Evolutionary conservation across 306 rosid genomes (phyloP).

Genomic region (Canavalia ensiformis): DNA sequence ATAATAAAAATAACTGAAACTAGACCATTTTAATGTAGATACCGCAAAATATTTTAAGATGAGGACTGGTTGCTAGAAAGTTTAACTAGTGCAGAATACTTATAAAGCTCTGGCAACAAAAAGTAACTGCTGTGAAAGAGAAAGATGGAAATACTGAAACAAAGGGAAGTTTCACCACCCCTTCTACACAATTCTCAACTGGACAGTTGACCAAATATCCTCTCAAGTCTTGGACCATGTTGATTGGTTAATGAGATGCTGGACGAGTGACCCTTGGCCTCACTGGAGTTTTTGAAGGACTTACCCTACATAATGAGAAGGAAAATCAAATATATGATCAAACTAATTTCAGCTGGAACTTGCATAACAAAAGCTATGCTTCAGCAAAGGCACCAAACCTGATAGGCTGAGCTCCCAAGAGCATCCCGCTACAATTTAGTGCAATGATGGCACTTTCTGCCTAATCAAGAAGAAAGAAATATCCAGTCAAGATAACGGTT

Average conservation of each 20-base stretch:
- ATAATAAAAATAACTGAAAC: conserved; percentile 43
- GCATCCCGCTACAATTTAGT: conserved; percentile 92
- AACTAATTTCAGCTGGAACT: conserved; percentile 9
- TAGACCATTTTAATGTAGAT: conserved; percentile 30
- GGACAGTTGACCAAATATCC: conserved; percentile 54
- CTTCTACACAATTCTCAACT: conserved; percentile 56
- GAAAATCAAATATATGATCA: conserved; percentile 26
- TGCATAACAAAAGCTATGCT: conserved; percentile 15
- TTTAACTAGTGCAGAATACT: conserved; percentile 64
- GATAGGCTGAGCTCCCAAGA: conserved; percentile 86
- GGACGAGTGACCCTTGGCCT: conserved; percentile 88
- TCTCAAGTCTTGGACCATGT: conserved; percentile 43
- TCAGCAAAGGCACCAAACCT: conserved; percentile 59
- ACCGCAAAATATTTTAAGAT: conserved; percentile 50
- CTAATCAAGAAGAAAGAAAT: conserved; percentile 60
- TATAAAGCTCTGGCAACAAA: conserved; percentile 54
- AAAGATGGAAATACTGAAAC: conserved; percentile 63
- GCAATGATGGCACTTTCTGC: conserved; percentile 96
- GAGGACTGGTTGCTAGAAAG: conserved; percentile 62
- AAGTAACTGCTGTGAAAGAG: conserved; percentile 55
- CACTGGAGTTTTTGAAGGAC: conserved; percentile 99
- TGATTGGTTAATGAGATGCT: conserved; percentile 47
- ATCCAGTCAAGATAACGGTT: conserved; percentile 21
- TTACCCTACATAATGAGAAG: conserved; percentile 71
- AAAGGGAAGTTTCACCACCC: conserved; percentile 70